Evolutionary conservation across 257 asterid genomes (phyloP).

Genomic region (Nyctanthes arbortristis): DNA sequence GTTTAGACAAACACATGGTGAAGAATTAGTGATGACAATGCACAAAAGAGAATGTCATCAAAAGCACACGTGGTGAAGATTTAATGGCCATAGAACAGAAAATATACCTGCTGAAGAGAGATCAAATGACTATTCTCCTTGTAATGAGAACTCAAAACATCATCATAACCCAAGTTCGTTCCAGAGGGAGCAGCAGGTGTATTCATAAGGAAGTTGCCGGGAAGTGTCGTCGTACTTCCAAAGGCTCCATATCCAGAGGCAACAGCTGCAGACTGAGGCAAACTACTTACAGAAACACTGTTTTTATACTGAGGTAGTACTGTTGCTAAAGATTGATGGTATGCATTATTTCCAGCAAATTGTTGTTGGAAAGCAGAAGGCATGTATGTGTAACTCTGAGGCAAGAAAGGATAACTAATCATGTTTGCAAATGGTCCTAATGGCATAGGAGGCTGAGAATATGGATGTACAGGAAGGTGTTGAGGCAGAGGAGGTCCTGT

Average conservation of each 20-base stretch:
- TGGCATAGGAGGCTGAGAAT: slow-evolving; percentile 80
- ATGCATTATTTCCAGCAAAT: slow-evolving; percentile 70
- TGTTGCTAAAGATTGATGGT: slow-evolving; percentile 80
- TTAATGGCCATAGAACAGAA: background rate
- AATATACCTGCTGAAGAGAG: slow-evolving; percentile 83
- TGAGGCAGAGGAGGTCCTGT: slow-evolving; percentile 83
- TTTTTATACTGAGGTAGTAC: slow-evolving; percentile 76
- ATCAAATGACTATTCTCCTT: slow-evolving; percentile 71
- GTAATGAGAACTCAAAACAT: slow-evolving; percentile 80
- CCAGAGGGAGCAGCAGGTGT: slow-evolving; percentile 75
- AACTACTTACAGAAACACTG: slow-evolving; percentile 39
- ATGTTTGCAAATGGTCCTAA: slow-evolving; percentile 80
- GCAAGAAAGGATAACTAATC: slow-evolving; percentile 80
- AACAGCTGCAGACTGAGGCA: slow-evolving; percentile 56
- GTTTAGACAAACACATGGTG: background rate
- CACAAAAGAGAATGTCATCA: background rate
- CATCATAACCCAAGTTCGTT: slow-evolving; percentile 65
- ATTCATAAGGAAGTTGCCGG: slow-evolving; percentile 59
- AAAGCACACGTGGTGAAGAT: background rate
- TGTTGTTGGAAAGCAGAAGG: slow-evolving; percentile 92
- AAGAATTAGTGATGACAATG: background rate
- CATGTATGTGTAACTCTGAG: slow-evolving; percentile 80
- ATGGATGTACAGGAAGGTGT: slow-evolving; percentile 78
- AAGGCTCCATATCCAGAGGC: slow-evolving; percentile 58
- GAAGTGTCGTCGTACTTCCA: slow-evolving; percentile 39